phyloP scores from a whole-genome alignment of 805 yeast genomes.

The Metschnikowia aberdeeniae region DNA sequence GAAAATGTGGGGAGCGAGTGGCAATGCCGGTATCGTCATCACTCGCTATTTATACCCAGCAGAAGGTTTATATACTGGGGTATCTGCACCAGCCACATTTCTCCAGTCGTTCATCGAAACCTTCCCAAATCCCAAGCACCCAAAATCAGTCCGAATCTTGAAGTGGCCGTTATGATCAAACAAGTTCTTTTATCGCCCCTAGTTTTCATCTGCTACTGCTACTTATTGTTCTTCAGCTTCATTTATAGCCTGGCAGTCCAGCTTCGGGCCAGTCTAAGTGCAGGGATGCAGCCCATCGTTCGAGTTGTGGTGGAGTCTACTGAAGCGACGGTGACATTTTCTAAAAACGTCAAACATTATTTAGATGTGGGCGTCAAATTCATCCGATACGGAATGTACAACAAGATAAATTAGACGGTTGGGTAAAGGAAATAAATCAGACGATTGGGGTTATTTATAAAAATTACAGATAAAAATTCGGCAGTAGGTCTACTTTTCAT shows the following conservation, averaged over 20 bases:
- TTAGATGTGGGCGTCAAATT: conserved; percentile 16
- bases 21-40: conserved; percentile 2
- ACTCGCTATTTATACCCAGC: background rate
- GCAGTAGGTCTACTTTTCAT: no score
- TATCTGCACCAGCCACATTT: no score
- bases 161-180: background rate
- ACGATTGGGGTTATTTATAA: background rate
- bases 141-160: background rate
- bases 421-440: background rate
- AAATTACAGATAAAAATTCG: background rate
- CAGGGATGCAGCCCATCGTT: conserved; percentile 12
- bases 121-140: background rate
- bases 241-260: conserved; percentile 4
- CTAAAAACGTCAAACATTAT: conserved; percentile 18
- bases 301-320: conserved; percentile 13
- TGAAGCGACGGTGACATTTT: conserved; percentile 18
- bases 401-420: conserved; percentile 20
- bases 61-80: background rate
- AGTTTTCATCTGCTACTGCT: conserved; percentile 6
- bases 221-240: conserved; percentile 4
- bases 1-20: conserved; percentile 2
- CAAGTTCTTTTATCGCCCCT: background rate
- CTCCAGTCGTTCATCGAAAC: background rate
- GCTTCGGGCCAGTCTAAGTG: conserved; percentile 12
- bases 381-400: conserved; percentile 22